Evolutionary conservation across 345 rosid genomes (phyloP).

Genomic region (Syzygium jambos): DNA sequence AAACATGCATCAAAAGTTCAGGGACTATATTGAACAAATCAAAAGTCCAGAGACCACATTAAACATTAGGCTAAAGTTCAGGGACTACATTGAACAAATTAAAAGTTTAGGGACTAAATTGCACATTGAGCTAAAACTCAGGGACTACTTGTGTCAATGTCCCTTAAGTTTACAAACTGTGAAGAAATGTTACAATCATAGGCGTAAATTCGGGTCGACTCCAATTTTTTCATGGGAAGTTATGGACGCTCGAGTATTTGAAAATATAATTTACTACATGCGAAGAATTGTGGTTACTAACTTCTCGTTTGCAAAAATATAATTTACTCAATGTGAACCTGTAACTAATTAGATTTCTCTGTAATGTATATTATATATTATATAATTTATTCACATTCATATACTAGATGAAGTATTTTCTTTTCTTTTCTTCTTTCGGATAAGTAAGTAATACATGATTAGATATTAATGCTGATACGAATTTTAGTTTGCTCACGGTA

Average conservation of each 20-base stretch:
- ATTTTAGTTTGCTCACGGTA: too few relatives aligned
- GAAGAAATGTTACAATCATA: neutral
- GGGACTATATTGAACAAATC: too few relatives aligned
- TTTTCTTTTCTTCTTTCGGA: neutral
- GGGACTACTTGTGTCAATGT: too few relatives aligned
- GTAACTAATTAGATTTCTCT: neutral
- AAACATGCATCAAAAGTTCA: too few relatives aligned
- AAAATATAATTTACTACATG: neutral
- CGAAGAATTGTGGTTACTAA: neutral
- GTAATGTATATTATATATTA: neutral
- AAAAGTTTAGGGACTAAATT: too few relatives aligned
- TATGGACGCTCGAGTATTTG: neutral
- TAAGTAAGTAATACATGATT: neutral
- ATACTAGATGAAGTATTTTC: neutral
- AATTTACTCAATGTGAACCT: neutral
- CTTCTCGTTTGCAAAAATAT: neutral
- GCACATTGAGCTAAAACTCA: too few relatives aligned
- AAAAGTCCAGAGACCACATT: too few relatives aligned
- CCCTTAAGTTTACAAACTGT: neutral
- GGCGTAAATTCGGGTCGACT: neutral
- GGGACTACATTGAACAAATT: too few relatives aligned
- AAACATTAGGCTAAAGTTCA: too few relatives aligned
- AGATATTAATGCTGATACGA: too few relatives aligned
- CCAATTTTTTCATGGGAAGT: neutral
- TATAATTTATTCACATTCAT: neutral